Evolutionary conservation across 2,329 filamentous ascomycete genomes (phyloP).

Genomic region (Neophaeococcomyces mojaviensis): DNA sequence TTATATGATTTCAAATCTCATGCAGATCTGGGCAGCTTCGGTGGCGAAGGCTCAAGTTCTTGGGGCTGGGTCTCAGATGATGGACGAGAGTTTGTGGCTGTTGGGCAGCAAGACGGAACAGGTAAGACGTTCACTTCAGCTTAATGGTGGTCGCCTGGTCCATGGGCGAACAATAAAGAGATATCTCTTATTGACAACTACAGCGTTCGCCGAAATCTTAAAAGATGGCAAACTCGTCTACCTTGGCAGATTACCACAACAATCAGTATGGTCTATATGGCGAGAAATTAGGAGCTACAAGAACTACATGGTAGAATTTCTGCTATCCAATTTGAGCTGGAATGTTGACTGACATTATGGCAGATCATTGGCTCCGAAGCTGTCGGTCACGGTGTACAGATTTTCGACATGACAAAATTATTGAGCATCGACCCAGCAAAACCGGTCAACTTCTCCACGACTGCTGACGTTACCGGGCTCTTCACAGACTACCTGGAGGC

Average conservation of each 20-base stretch:
- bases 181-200: too few relatives aligned
- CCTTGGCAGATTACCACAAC: slow-evolving; percentile 40
- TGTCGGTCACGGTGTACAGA: slow-evolving; percentile 49
- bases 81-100: slow-evolving; percentile 44
- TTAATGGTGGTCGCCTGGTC: too few relatives aligned
- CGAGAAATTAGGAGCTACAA: slow-evolving; percentile 34
- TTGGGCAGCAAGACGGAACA: slow-evolving; percentile 46
- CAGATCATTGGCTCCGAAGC: slow-evolving; percentile 40
- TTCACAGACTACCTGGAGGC: slow-evolving; percentile 36
- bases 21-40: slow-evolving; percentile 14
- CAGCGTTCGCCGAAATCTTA: slow-evolving; percentile 44
- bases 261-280: slow-evolving; percentile 30
- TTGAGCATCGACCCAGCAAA: slow-evolving; percentile 38
- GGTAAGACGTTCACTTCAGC: too few relatives aligned
- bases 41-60: slow-evolving; percentile 15
- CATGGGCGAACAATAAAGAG: too few relatives aligned
- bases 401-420: slow-evolving; percentile 58
- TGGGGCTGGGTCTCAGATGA: slow-evolving; percentile 45
- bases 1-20: slow-evolving; percentile 20
- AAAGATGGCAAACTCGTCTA: slow-evolving; percentile 40
- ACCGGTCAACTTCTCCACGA: slow-evolving; percentile 37
- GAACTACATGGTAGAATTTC: too few relatives aligned
- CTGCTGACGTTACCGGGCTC: slow-evolving; percentile 35
- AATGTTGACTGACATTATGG: too few relatives aligned
- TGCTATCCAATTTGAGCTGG: too few relatives aligned